Percentiles rank a stretch among this genome's conserved stretches.
phyloP scores from a whole-genome alignment of 2,329 filamentous ascomycete genomes.

The Rhynchosporium agropyri region DNA sequence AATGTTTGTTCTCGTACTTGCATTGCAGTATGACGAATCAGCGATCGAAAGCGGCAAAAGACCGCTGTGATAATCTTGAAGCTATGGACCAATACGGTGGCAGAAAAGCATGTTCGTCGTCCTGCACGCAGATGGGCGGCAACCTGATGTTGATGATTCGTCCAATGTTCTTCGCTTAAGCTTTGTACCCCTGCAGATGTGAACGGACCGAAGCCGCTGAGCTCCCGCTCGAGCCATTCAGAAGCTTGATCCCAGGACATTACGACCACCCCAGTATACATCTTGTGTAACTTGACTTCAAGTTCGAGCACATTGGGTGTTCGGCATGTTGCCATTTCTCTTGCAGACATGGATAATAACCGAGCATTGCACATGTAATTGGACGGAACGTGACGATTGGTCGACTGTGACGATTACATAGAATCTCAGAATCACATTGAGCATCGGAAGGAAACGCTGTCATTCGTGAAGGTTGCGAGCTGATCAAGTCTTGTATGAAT shows the following conservation, averaged over 20 bases:
- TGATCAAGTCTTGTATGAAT: background rate
- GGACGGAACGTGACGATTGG: background rate
- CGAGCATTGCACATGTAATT: background rate
- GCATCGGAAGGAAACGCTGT: background rate
- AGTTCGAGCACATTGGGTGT: too few relatives aligned
- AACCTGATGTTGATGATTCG: slow-evolving; percentile 37
- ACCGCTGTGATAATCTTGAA: slow-evolving; percentile 23
- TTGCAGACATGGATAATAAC: slow-evolving; percentile 3
- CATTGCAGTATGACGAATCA: slow-evolving; percentile 23
- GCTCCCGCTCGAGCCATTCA: slow-evolving; percentile 20
- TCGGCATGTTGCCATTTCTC: background rate
- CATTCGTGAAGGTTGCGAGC: slow-evolving; percentile 5
- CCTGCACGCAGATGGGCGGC: too few relatives aligned
- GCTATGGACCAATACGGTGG: slow-evolving; percentile 27
- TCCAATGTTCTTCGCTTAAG: slow-evolving; percentile 23
- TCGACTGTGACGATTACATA: background rate
- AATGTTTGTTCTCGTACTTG: background rate
- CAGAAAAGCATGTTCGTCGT: slow-evolving; percentile 11
- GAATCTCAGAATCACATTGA: slow-evolving; percentile 1
- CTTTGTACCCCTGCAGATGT: slow-evolving; percentile 24
- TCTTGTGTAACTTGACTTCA: slow-evolving; percentile 3
- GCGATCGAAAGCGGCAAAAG: slow-evolving; percentile 16
- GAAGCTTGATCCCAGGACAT: slow-evolving; percentile 13
- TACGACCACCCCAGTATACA: background rate
- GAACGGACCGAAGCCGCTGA: slow-evolving; percentile 30